Percentiles rank a stretch among this genome's conserved stretches.
Evolutionary conservation across 1,139 yeast genomes (phyloP).

Genomic region (Magnusiomyces clavatus): DNA sequence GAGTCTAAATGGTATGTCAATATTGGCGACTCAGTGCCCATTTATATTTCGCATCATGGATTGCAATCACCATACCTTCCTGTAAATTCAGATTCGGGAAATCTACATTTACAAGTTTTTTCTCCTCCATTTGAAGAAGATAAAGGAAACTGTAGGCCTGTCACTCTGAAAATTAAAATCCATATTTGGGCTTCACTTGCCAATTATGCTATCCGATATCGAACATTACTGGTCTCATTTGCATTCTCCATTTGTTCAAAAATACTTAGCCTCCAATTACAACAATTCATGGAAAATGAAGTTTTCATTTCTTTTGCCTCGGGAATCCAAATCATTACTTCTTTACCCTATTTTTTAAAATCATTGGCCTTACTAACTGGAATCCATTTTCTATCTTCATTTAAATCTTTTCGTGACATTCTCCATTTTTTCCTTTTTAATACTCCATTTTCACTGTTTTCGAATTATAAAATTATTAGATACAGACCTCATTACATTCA

Average conservation of each 20-base stretch:
- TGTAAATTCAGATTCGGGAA: slow-evolving; percentile 38
- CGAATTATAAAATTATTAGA: not conserved
- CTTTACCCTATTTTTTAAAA: slow-evolving; percentile 18
- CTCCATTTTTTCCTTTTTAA: slow-evolving; percentile 15
- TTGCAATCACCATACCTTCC: slow-evolving; percentile 50
- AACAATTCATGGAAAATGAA: slow-evolving; percentile 23
- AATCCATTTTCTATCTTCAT: slow-evolving; percentile 19
- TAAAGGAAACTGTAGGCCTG: not conserved
- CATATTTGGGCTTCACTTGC: slow-evolving; percentile 32
- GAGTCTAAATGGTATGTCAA: slow-evolving; percentile 76
- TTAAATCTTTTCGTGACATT: slow-evolving; percentile 15
- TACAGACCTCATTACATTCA: not conserved
- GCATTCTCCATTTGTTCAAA: slow-evolving; percentile 27
- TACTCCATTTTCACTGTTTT: slow-evolving; percentile 8
- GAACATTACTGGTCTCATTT: slow-evolving; percentile 29
- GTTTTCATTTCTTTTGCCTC: slow-evolving; percentile 45
- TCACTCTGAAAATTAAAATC: slow-evolving; percentile 14
- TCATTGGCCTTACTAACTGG: slow-evolving; percentile 13
- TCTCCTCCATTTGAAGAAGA: slow-evolving; percentile 17
- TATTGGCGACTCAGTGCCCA: slow-evolving; percentile 27
- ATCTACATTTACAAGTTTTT: slow-evolving; percentile 31
- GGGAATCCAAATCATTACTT: slow-evolving; percentile 35
- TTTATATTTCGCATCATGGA: slow-evolving; percentile 50
- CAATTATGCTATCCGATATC: slow-evolving; percentile 30
- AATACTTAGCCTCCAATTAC: slow-evolving; percentile 23